Evolutionary conservation across 2,329 filamentous ascomycete genomes (phyloP).

Genomic region (Sporothrix curviconia): DNA sequence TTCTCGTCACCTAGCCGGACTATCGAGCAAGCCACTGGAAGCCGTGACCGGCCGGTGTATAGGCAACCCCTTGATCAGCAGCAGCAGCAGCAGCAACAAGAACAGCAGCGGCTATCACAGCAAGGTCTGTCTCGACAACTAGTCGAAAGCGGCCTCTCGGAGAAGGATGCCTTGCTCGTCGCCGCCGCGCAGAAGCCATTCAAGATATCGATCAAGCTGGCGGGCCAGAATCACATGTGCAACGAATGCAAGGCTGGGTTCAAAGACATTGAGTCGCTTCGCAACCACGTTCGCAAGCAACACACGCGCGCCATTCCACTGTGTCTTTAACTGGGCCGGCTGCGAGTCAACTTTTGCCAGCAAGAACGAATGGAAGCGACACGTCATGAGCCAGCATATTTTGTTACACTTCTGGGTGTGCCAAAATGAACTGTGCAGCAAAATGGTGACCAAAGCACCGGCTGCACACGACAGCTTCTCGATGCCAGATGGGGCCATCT

Average conservation of each 20-base stretch:
- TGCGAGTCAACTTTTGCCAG: conserved; percentile 67
- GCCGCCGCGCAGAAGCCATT: conserved; percentile 18
- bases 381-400: conserved; percentile 76
- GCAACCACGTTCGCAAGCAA: conserved; percentile 44
- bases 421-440: conserved; percentile 52
- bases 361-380: conserved; percentile 96
- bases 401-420: conserved; percentile 72
- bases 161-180: conserved; percentile 13
- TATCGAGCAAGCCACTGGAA: background rate
- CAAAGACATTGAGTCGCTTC: conserved; percentile 38
- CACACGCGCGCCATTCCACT: conserved; percentile 62
- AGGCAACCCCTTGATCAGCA: background rate
- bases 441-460: conserved; percentile 22
- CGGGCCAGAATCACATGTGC: conserved; percentile 25
- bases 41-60: background rate
- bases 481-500: conserved; percentile 54
- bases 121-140: conserved; percentile 1
- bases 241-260: conserved; percentile 36
- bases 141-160: background rate
- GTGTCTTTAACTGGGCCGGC: conserved; percentile 71
- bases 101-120: background rate
- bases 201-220: conserved; percentile 21
- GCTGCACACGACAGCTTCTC: conserved; percentile 12
- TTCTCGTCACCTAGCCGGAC: background rate
- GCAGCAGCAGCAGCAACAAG: background rate